A percentile compares a stretch with the other conserved stretches of the same genome.
phyloP scores from a whole-genome alignment of 495 filamentous ascomycete species.

The Penicillium antarcticum region DNA sequence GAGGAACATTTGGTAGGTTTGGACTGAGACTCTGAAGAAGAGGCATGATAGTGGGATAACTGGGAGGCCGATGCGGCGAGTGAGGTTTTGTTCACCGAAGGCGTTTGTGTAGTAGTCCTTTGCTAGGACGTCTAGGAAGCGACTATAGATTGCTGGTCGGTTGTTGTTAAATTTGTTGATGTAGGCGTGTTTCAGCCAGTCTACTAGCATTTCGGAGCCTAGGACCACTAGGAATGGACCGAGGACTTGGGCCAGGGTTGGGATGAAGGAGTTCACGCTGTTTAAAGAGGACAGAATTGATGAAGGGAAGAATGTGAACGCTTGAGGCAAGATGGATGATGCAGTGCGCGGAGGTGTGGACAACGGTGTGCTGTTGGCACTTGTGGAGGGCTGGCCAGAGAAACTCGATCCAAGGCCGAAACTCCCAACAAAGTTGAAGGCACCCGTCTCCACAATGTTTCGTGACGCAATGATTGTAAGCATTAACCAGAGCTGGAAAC shows the following conservation, averaged over 20 bases:
- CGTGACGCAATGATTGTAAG: constrained; percentile 90
- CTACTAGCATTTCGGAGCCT: constrained; percentile 93
- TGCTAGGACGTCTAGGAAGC: constrained; percentile 87
- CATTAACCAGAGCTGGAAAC: constrained; percentile 98
- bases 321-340: constrained; percentile 72
- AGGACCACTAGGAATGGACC: constrained; percentile 90
- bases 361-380: constrained; percentile 44
- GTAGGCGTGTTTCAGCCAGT: constrained; percentile 97
- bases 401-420: constrained; percentile 31
- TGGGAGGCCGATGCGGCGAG: constrained; percentile 84
- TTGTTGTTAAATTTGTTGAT: constrained; percentile 98
- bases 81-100: constrained; percentile 85
- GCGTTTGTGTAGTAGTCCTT: constrained; percentile 99
- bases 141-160: constrained; percentile 80
- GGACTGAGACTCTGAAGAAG: constrained; percentile 89
- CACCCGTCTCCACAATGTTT: constrained; percentile 90
- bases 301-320: constrained; percentile 81
- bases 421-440: constrained; percentile 38
- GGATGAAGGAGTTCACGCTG: constrained; percentile 44
- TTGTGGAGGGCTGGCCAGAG: constrained; percentile 27
- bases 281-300: constrained; percentile 43
- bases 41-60: constrained; percentile 91
- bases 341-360: constrained; percentile 47
- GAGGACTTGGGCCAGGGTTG: constrained; percentile 82
- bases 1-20: constrained; percentile 98